Base-by-base conservation (phyloP, 2,329 filamentous ascomycete genomes). In the Trichoderma sp. region DNA sequence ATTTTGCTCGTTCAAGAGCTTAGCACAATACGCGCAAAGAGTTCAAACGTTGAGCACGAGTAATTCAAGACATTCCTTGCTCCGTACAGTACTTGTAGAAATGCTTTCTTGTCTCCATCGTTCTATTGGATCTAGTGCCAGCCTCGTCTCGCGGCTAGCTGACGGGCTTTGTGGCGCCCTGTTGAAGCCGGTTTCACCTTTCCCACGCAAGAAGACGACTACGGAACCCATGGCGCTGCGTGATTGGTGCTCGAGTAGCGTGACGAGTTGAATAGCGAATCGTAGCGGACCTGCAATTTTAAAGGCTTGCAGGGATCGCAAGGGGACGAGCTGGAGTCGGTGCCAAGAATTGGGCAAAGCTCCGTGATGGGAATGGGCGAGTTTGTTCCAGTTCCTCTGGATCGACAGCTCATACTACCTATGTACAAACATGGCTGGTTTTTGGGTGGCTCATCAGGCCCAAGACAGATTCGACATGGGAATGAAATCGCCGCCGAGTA, bases 231-330 rank as follows among this genome's bases (percentile, higher is more conserved):
- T 53, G n/a, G 19, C 34, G 32, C 27, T 39, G 52, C 25, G 4
- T 67, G 64, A 60, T 67, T 67, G 57, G 59, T 27, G 56, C 15
- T 37, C 17, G 15, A 15, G 27, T 60, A 60, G 64, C 52, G 64
- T 45, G 56, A 67, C 56, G 45, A 64, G 35, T 37, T 8, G 25
- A 32, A 54, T 64, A 35, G 48, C 59, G 37, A 48, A 68, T 48
- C 29, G 50, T 35, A 68, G 58, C 60, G 66, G 52, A 65, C 58
- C 66, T 64, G 48, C 50, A 68, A 68, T 64, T 39, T 64, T 57
- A 67, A 60, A 54, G 19, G 48, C 54, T 67, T 60, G 64, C 64
- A 67, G 64, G 64, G 64, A 64, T 56, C 25, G 39, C 32, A 32
- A 25, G 57, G 65, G 57, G 48, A 45, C 45, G 15, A 39, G 34